Conservation (phyloP, 768 basidiomycete genomes). For the Dacryopinax spathularia region DNA sequence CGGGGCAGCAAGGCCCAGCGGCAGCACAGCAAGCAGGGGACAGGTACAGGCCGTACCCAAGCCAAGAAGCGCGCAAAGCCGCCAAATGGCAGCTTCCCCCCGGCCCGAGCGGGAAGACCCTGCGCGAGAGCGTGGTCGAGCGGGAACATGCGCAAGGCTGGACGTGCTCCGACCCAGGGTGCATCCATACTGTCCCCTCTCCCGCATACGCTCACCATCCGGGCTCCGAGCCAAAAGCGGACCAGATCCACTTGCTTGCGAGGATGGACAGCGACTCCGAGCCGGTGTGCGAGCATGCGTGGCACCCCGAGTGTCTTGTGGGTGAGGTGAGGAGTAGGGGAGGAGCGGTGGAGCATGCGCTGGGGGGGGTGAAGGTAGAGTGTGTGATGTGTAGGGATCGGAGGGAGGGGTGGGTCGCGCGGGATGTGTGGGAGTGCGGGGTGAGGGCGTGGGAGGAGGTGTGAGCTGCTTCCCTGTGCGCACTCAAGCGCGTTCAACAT, state of each 20-base stretch:
- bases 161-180: background rate
- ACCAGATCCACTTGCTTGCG: background rate
- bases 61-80: background rate
- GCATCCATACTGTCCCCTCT: background rate
- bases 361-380: background rate
- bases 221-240: background rate
- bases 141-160: background rate
- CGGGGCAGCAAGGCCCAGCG: background rate
- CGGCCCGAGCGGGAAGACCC: background rate
- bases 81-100: background rate
- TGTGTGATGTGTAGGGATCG: background rate
- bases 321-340: background rate
- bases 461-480: background rate
- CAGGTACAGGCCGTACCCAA: background rate
- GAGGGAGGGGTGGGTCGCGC: background rate
- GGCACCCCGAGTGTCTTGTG: background rate
- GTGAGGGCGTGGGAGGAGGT: constrained; percentile 2
- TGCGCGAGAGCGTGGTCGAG: background rate
- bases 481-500: background rate
- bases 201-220: background rate
- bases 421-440: background rate
- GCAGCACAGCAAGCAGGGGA: no score
- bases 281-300: background rate
- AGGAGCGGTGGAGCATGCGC: background rate
- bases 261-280: background rate